phyloP scores from a whole-genome alignment of 768 basidiomycete species.

The Strobilomyces dryophilus region DNA sequence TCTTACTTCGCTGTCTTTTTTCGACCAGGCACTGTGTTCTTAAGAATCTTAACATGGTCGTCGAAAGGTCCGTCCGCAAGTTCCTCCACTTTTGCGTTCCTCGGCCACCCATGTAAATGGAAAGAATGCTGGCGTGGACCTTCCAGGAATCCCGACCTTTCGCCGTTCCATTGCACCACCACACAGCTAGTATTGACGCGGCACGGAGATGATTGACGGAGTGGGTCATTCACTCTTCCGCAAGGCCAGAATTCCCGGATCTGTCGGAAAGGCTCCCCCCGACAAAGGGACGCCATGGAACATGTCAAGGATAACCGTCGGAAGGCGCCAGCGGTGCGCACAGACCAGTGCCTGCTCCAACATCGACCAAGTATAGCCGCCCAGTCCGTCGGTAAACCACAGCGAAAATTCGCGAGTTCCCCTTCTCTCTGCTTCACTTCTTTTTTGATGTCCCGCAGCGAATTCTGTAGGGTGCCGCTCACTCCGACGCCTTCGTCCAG shows the following conservation, averaged over 20 bases:
- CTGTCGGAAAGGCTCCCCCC: neutral
- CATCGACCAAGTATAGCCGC: neutral
- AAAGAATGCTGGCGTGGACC: neutral
- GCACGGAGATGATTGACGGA: neutral
- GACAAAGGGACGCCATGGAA: neutral
- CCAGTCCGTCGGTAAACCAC: slow-evolving; percentile 31
- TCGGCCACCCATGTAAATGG: neutral
- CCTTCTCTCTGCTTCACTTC: slow-evolving; percentile 37
- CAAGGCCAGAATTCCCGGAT: neutral
- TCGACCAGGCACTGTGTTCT: neutral
- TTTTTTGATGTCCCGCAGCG: slow-evolving; percentile 56
- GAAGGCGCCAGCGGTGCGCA: slow-evolving; percentile 4
- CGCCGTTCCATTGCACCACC: neutral
- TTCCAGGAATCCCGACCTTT: slow-evolving; percentile 2
- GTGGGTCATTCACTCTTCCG: neutral
- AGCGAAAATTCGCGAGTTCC: slow-evolving; percentile 10
- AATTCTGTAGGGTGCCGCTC: slow-evolving; percentile 39
- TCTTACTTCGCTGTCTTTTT: too few species aligned
- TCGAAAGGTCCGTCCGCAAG: neutral
- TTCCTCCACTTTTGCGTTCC: neutral
- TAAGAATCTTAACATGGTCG: neutral
- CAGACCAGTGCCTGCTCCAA: slow-evolving; percentile 45
- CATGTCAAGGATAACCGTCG: slow-evolving; percentile 6
- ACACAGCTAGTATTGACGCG: neutral
- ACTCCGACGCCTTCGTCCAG: slow-evolving; percentile 41